phyloP scores from a whole-genome alignment of 2,329 filamentous ascomycete species.

The Exophiala phaeomuriformis region DNA sequence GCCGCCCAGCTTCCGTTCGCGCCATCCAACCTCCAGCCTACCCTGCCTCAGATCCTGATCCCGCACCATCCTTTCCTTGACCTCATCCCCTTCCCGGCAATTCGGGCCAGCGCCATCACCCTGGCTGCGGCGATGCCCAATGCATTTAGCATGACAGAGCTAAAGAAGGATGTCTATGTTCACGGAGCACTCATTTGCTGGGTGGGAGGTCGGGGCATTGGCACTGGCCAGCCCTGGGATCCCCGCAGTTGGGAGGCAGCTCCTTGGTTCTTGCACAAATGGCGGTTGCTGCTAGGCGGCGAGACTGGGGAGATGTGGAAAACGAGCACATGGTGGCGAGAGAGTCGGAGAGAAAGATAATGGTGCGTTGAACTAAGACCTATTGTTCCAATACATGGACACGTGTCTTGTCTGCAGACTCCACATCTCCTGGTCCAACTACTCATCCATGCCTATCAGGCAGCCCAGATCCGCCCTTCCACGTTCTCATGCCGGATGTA shows the following conservation, averaged over 20 bases:
- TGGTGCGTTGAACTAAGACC: too few species aligned
- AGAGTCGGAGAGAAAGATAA: background rate
- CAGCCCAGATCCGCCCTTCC: too few species aligned
- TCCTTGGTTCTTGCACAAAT: background rate
- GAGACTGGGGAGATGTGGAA: background rate
- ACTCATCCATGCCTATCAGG: too few species aligned
- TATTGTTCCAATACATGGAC: too few species aligned
- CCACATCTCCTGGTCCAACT: too few species aligned
- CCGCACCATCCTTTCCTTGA: background rate
- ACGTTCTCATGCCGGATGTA: too few species aligned
- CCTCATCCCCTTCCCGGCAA: background rate
- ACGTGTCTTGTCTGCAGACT: too few species aligned
- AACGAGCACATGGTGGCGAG: background rate
- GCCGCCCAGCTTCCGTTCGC: background rate
- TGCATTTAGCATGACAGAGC: background rate
- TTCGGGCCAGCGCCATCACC: background rate
- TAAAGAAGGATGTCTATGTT: background rate
- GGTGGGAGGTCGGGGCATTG: background rate
- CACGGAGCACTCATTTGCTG: background rate
- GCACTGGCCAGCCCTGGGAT: background rate
- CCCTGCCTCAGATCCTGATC: background rate
- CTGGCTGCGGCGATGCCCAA: background rate
- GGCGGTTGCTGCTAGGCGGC: background rate
- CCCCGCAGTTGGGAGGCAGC: background rate
- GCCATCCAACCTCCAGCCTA: background rate